phyloP scores from a whole-genome alignment of 495 filamentous ascomycete species.

The Neurospora intermedia region DNA sequence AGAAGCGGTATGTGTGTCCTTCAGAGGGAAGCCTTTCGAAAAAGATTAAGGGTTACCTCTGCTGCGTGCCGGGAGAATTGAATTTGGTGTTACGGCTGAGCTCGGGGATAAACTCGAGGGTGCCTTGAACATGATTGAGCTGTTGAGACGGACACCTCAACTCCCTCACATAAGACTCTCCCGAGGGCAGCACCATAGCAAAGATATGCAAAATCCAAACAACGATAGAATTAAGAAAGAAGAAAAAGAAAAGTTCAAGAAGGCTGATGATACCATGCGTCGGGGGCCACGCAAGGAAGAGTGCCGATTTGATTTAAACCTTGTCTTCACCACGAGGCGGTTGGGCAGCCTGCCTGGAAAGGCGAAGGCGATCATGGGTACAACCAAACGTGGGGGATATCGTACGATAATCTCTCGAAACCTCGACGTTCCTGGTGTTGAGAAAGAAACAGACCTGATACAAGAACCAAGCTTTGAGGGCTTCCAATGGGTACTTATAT shows the following conservation, averaged over 20 bases:
- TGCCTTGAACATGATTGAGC: not conserved
- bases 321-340: not conserved
- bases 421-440: not conserved
- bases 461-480: not conserved
- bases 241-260: not conserved
- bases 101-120: not conserved
- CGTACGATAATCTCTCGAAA: slow-evolving; percentile 15
- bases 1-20: not conserved
- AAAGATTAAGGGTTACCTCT: not conserved
- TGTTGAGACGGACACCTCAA: not conserved
- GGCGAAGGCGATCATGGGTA: slow-evolving; percentile 14
- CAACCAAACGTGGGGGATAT: slow-evolving; percentile 17
- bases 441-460: not conserved
- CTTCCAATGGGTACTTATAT: not conserved
- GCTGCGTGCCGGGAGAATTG: not conserved
- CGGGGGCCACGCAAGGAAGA: not conserved
- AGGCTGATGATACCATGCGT: not conserved
- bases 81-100: not conserved
- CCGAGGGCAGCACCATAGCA: not conserved
- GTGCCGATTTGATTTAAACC: not conserved
- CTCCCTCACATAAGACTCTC: not conserved
- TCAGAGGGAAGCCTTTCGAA: not conserved
- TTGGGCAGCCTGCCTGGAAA: not conserved
- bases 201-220: not conserved
- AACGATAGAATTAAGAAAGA: not conserved